A percentile compares a stretch with the other conserved stretches of the same genome.
Conservation (phyloP, 305 asterid species). For the Fraxinus ornus region DNA sequence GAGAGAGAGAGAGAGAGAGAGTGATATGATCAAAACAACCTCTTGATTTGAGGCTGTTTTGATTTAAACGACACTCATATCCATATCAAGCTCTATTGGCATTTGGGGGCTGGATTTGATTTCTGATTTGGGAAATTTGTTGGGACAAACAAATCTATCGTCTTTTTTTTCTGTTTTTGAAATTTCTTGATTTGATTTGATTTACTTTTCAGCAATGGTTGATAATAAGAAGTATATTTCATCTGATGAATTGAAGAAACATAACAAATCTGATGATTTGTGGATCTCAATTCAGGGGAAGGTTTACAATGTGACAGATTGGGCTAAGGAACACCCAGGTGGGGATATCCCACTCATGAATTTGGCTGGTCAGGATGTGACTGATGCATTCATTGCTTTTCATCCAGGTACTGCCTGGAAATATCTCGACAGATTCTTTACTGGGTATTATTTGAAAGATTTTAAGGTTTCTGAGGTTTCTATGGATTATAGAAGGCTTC, state of each 20-base stretch:
- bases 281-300: conserved; percentile 64
- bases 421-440: conserved; percentile 40
- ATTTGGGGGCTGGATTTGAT: not conserved
- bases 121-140: not conserved
- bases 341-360: conserved; percentile 47
- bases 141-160: not conserved
- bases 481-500: conserved; percentile 46
- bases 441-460: conserved; percentile 49
- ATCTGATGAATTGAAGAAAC: conserved; percentile 54
- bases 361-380: conserved; percentile 59
- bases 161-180: not conserved
- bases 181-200: not conserved
- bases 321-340: conserved; percentile 63
- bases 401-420: conserved; percentile 64
- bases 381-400: conserved; percentile 64
- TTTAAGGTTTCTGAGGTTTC: conserved; percentile 52
- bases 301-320: conserved; percentile 56
- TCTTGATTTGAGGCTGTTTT: not conserved
- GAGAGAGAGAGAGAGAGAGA: not conserved
- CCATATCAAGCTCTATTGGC: not conserved
- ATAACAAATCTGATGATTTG: conserved; percentile 44
- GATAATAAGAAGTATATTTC: conserved; percentile 41
- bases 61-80: not conserved
- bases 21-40: not conserved
- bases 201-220: conserved; percentile 33